Evolutionary conservation across 2,329 filamentous ascomycete species (phyloP).

Genomic region (Nothopassalora personata): DNA sequence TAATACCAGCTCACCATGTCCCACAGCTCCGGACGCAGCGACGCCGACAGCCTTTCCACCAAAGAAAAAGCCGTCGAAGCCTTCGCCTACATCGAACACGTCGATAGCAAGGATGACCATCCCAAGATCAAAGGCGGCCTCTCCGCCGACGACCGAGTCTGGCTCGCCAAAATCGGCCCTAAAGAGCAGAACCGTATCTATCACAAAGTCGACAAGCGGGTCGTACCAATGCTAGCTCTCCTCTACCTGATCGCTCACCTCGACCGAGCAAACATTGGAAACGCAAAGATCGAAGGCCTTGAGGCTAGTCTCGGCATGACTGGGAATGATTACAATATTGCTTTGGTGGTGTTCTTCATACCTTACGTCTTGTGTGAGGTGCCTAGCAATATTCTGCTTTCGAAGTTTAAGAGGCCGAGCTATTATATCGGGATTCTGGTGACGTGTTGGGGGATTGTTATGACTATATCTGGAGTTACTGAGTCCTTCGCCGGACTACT

Average conservation of each 20-base stretch:
- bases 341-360: slow-evolving; percentile 51
- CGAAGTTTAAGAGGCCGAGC: slow-evolving; percentile 34
- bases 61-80: slow-evolving; percentile 19
- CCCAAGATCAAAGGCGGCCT: slow-evolving; percentile 19
- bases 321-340: slow-evolving; percentile 45
- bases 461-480: slow-evolving; percentile 49
- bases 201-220: slow-evolving; percentile 23
- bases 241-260: slow-evolving; percentile 44
- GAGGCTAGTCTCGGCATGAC: slow-evolving; percentile 42
- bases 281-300: slow-evolving; percentile 50
- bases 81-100: slow-evolving; percentile 12
- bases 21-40: slow-evolving; percentile 8
- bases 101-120: not conserved
- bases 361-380: slow-evolving; percentile 36
- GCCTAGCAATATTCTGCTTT: slow-evolving; percentile 20
- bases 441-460: slow-evolving; percentile 18
- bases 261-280: slow-evolving; percentile 50
- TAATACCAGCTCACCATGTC: slow-evolving; percentile 1
- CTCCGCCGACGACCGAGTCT: slow-evolving; percentile 20
- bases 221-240: slow-evolving; percentile 29
- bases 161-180: slow-evolving; percentile 18
- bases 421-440: slow-evolving; percentile 26
- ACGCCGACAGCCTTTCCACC: slow-evolving; percentile 2
- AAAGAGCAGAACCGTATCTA: slow-evolving; percentile 36
- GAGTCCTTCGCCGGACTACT: slow-evolving; percentile 71